Evolutionary conservation across 2,329 filamentous ascomycete genomes (phyloP), one percentile per base, ranked within the genome.

Genomic region (Plenodomus biglobosus): DNA sequence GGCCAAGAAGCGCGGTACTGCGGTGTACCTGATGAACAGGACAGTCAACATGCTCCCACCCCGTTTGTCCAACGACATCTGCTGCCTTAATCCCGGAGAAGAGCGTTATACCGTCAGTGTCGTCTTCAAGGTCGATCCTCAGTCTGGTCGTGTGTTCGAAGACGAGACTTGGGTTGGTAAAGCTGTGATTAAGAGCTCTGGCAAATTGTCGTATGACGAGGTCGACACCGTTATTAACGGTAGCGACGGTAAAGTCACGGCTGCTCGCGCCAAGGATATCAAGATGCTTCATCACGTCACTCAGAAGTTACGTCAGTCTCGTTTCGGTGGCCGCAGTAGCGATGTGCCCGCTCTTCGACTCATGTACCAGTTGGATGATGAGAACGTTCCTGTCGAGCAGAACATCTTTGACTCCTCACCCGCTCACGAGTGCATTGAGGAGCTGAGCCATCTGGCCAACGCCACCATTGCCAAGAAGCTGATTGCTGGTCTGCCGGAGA

Each of bases 1-100:
- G 75, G 94, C 94, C 10, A 96, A 94, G 83, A 99, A 97, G 81
- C 90, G 94, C 58, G 92, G 92, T 52, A 97, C 92, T 48, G 92
- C 91, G 30, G 94, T 99, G 19, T 95, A 97, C 68, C 80, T 99
- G 55, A 87, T 96, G 76, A 94, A 96, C 77, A 86, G 91, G 77
- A 87, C 78, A 79, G 92, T 83, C 80, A 92, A 79, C 65, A 85
- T 99, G 81, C 83, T 99, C 32, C 94, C 94, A 13, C 81, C 88
- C 1, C 91, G 90, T 74, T 79, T 99, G 54, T 87, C 91, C 7
- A 83, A 85, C 16, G 92, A 96, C 58, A 80, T 97, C 42, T 96
- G 92, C 79, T 94, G 92, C 49, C 79, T 99, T 52, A 81, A 83
- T 44, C 90, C 92, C 8, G 88, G 85, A n/a, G 80, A 96, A 73